Base-by-base conservation (phyloP, 768 basidiomycete genomes). In the Tylopilus cervinicoccineus region DNA sequence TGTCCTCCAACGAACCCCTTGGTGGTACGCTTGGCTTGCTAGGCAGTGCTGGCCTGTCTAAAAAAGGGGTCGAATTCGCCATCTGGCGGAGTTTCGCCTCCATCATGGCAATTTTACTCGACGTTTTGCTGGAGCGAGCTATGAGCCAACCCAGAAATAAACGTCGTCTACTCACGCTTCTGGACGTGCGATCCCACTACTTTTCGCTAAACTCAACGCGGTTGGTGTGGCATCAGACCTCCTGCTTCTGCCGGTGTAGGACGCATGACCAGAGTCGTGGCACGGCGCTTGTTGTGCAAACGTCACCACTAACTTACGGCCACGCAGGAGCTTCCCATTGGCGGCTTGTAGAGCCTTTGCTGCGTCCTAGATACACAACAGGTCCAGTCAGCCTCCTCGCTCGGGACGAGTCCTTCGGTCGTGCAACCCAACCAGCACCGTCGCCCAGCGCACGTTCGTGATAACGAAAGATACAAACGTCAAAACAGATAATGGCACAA, bases 1-100 rank as follows among this genome's bases (percentile, higher is more conserved):
- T 28, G 14, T 42, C 38, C 20, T 29, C 38, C 13, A 16, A 2
- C 9, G n/a, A 6, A 28, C 43, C 28, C n/a, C 32, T 23, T 17
- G 33, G 40, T 12, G 29, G 16, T 28, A 45, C 47, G 4, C 16
- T 22, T 1, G 67, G 65, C 41, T 53, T 67, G 14, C 17, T 45
- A 10, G 65, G 65, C 8, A 66, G 37, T 13, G 41, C 50, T 14
- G 63, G 54, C 45, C 50, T 51, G 24, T 65, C 62, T 0, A 41
- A 32, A 23, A 60, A 60, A 2, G 53, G 22, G 1, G 57, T 58
- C 13, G 59, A 63, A 47, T 50, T 63, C 57, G 83, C 81, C 78
- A 96, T 82, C 53, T 90, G 81, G 16, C 83, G 79, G 20, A 99
- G 74, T 67, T 99, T 99, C 3, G 95, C 95, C 69, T 99, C 96